These are phyloP conservation scores for Quercus mongolica DNA, from an alignment of 306 rosid species.

Conservation along the genomic window DNA sequence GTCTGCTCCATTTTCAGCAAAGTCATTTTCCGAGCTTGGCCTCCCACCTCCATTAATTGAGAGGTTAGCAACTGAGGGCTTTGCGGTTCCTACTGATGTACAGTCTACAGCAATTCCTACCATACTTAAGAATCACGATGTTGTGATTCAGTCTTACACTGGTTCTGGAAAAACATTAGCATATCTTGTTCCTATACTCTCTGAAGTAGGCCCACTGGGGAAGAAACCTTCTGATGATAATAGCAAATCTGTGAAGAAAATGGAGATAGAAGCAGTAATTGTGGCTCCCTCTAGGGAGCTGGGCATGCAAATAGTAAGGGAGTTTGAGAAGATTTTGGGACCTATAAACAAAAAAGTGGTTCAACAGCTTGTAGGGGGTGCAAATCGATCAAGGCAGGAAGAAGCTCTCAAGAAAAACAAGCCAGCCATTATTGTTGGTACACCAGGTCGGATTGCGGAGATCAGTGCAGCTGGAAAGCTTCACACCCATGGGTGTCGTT, in stretches of 20 bases:
- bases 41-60: constrained; percentile 55
- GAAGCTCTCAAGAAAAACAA: constrained; percentile 91
- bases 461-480: constrained; percentile 90
- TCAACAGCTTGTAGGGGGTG: constrained; percentile 98
- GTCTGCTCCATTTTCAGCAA: constrained; percentile 60
- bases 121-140: constrained; percentile 66
- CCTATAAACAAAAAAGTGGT: constrained; percentile 58
- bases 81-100: constrained; percentile 74
- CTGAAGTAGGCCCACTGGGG: constrained; percentile 65
- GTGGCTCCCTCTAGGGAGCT: constrained; percentile 97
- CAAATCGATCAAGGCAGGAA: constrained; percentile 84
- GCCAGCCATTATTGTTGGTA: constrained; percentile 86
- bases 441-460: constrained; percentile 93
- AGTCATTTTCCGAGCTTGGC: constrained; percentile 83
- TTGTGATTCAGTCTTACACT: constrained; percentile 88
- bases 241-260: constrained; percentile 47
- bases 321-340: constrained; percentile 86
- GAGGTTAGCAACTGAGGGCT: constrained; percentile 74
- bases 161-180: constrained; percentile 96
- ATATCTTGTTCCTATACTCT: constrained; percentile 77
- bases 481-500: constrained; percentile 79
- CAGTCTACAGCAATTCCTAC: constrained; percentile 86
- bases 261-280: constrained; percentile 76
- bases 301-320: constrained; percentile 97
- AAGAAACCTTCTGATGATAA: constrained; percentile 17